These are phyloP conservation scores for Globisporangium paddicum DNA, from an alignment of 352 stramenopile genomes.

Conservation along the genomic window DNA sequence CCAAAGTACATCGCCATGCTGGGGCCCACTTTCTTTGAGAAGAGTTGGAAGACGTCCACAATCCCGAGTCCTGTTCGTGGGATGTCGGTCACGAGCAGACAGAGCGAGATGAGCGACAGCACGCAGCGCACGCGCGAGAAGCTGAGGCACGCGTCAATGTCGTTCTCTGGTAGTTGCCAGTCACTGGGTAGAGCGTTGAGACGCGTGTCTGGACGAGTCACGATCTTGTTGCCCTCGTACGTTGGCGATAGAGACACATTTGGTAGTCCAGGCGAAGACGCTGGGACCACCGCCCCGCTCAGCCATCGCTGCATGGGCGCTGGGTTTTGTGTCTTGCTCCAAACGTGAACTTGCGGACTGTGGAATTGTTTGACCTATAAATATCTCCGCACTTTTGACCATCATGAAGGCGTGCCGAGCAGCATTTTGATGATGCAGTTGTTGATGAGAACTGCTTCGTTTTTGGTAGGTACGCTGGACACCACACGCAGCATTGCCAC, in stretches of 20 bases:
- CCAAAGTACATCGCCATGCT: constrained; percentile 30
- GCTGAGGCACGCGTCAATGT: constrained; percentile 23
- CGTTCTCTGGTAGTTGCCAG: constrained; percentile 13
- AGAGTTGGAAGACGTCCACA: constrained; percentile 19
- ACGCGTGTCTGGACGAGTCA: not conserved
- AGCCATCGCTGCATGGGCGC: not conserved
- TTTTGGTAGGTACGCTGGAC: no score
- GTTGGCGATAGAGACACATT: not conserved
- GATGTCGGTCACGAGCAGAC: constrained; percentile 45
- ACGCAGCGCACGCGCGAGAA: constrained; percentile 28
- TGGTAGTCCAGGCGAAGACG: not conserved
- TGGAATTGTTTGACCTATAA: no score
- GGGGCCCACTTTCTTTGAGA: constrained; percentile 18
- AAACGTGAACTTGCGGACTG: not conserved
- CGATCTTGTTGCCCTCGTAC: not conserved
- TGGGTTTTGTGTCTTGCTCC: not conserved
- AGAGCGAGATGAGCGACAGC: constrained; percentile 30
- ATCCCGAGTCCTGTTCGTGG: constrained; percentile 40
- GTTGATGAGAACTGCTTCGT: no score
- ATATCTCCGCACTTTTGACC: no score
- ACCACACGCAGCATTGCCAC: not conserved
- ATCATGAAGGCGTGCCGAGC: no score
- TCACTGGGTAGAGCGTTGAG: constrained; percentile 3
- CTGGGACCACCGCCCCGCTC: not conserved
- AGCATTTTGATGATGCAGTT: no score